Base-by-base conservation (phyloP, 1,139 yeast species). In the Hanseniaspora sp. region DNA sequence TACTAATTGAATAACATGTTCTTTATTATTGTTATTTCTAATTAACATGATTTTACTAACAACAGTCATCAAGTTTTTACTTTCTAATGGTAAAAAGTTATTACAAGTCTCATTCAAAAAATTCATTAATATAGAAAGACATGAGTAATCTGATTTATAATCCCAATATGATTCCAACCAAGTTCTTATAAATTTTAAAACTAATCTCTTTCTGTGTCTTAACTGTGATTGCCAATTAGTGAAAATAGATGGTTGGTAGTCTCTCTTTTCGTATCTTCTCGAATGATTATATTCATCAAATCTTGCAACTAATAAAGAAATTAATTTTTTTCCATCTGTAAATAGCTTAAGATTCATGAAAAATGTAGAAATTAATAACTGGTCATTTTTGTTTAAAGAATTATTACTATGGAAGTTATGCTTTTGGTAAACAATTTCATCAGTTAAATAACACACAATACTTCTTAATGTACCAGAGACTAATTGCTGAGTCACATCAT, bases 121-220 rank as follows among this genome's bases (percentile, higher is more conserved):
- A 63, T 83, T 83, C 42, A 85, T 74, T 62, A 87, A 69, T 0
- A 87, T 81, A 11, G 92, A 79, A 48, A 88, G 68, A 37, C 81
- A 72, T 29, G 69, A 71, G 58, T 76, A 77, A 64, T 87, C 96
- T 13, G 71, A 62, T 37, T 76, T 74, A 55, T 74, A 78, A 60
- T 80, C 78, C 96, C 96, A 90, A 64, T 83, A 87, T 54, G 92
- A 82, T 67, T 86, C 95, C 67, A 88, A 69, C 97, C 97, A 90
- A 52, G 80, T 71, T 63, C 80, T 84, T 62, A 87, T 79, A 67
- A 84, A 73, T 60, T 77, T 79, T 59, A 82, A 79, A 44, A 86
- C 79, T 55, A 83, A 69, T 57, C 80, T 77, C 62, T 95, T 73
- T 64, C 95, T 74, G 59, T 76, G 80, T 62, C 81, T 80, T 53